phyloP scores from a whole-genome alignment of 2,329 filamentous ascomycete genomes.

The Hypoxylon sp. region DNA sequence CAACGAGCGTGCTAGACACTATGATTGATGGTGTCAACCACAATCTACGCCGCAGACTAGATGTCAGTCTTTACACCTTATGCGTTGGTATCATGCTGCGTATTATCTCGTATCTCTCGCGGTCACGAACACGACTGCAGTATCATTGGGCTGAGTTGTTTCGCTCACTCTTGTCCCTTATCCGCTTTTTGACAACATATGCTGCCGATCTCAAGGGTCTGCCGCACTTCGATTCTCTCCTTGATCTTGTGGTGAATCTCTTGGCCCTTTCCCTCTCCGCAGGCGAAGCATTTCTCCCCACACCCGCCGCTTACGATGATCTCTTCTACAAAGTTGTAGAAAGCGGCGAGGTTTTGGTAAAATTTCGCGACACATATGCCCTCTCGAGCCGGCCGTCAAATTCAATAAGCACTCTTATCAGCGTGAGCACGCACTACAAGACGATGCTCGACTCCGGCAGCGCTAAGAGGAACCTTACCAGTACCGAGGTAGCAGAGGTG shows the following conservation, averaged over 20 bases:
- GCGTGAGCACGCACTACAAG: conserved; percentile 88
- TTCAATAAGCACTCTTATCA: conserved; percentile 88
- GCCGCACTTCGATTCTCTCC: conserved; percentile 78
- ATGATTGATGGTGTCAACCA: conserved; percentile 94
- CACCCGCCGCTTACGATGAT: conserved; percentile 90
- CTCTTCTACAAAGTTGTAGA: conserved; percentile 99
- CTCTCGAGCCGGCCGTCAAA: conserved; percentile 71
- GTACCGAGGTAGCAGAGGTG: conserved; percentile 85
- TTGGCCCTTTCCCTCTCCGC: conserved; percentile 86
- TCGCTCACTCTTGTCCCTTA: conserved; percentile 86
- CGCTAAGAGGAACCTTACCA: conserved; percentile 79
- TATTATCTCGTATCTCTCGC: conserved; percentile 85
- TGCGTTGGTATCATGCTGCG: conserved; percentile 86
- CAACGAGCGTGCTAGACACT: conserved; percentile 84
- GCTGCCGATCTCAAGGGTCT: conserved; percentile 80
- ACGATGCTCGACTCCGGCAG: conserved; percentile 74
- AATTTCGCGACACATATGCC: conserved; percentile 84
- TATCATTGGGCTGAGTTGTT: conserved; percentile 99
- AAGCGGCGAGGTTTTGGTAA: conserved; percentile 83
- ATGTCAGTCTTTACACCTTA: conserved; percentile 86
- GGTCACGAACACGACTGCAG: conserved; percentile 81
- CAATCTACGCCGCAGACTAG: conserved; percentile 87
- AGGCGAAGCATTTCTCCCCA: conserved; percentile 92
- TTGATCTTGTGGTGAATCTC: conserved; percentile 84
- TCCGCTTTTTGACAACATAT: conserved; percentile 93